Conservation (phyloP, 2,329 filamentous ascomycete genomes). For the Nemania bipapillata region DNA sequence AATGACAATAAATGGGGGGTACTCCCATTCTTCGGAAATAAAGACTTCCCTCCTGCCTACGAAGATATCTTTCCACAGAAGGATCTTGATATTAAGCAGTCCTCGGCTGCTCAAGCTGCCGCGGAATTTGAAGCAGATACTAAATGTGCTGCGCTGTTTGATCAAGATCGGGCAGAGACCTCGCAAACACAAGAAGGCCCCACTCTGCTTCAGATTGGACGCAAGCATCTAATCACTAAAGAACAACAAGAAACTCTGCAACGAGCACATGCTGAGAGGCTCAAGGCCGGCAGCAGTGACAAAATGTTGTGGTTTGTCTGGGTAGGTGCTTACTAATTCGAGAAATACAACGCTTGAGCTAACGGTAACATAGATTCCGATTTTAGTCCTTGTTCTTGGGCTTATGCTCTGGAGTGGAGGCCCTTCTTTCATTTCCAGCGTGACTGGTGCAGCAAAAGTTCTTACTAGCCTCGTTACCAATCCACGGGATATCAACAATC, state of each 20-base stretch:
- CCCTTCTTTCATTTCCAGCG: conserved; percentile 42
- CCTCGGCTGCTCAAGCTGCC: conserved; percentile 67
- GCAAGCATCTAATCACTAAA: conserved; percentile 71
- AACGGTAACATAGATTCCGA: conserved; percentile 51
- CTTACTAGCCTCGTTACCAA: conserved; percentile 37
- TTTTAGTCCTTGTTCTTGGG: conserved; percentile 53
- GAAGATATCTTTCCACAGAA: conserved; percentile 77
- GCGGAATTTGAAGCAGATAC: conserved; percentile 68
- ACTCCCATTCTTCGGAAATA: conserved; percentile 62
- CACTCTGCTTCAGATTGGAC: conserved; percentile 67
- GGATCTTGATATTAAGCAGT: conserved; percentile 66
- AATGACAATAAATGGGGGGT: conserved; percentile 74
- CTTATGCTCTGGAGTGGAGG: conserved; percentile 53
- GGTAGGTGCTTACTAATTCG: conserved; percentile 57
- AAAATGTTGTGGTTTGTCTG: conserved; percentile 75
- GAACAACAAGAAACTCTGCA: conserved; percentile 73
- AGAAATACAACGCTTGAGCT: conserved; percentile 20
- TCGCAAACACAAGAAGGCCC: conserved; percentile 51
- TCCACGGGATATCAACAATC: conserved; percentile 38
- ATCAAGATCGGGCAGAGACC: conserved; percentile 55
- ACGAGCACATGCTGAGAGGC: conserved; percentile 68
- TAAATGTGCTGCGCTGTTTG: conserved; percentile 66
- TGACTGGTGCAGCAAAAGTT: conserved; percentile 34
- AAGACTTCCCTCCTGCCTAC: conserved; percentile 75
- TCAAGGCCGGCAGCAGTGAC: conserved; percentile 72